Percentiles rank a stretch among this genome's conserved stretches.
phyloP scores from a whole-genome alignment of 2,329 filamentous ascomycete genomes.

The Didymellaceae sp. region DNA sequence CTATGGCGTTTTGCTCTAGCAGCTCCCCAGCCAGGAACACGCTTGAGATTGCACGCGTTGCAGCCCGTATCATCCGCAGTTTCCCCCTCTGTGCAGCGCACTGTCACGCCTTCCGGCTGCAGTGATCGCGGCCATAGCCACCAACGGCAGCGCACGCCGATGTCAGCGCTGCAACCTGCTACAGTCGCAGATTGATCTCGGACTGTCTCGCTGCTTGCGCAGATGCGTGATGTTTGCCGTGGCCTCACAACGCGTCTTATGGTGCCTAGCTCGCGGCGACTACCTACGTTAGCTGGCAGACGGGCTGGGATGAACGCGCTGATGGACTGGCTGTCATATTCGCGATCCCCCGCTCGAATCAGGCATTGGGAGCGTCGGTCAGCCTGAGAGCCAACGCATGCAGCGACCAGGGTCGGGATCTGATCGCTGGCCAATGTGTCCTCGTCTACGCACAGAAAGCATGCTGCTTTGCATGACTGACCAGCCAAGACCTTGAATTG shows the following conservation, averaged over 20 bases:
- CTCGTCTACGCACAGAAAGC: conserved; percentile 33
- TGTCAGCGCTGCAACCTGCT: conserved; percentile 7
- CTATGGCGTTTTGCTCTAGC: conserved; percentile 38
- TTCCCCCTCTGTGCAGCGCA: conserved; percentile 18
- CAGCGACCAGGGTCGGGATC: conserved; percentile 43
- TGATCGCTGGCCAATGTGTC: conserved; percentile 42
- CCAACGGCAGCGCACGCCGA: conserved; percentile 3
- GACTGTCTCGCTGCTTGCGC: conserved; percentile 1
- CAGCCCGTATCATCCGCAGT: conserved; percentile 29
- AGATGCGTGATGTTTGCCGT: conserved; percentile 3
- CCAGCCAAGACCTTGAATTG: conserved; percentile 37
- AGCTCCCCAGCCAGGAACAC: conserved; percentile 43
- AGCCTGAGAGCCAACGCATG: conserved; percentile 46
- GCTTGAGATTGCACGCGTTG: conserved; percentile 31
- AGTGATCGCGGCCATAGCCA: conserved; percentile 11
- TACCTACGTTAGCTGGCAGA: conserved; percentile 10
- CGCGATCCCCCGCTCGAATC: conserved; percentile 42
- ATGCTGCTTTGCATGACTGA: conserved; percentile 35
- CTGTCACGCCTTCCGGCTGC: conserved; percentile 17
- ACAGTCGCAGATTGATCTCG: background rate
- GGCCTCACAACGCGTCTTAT: conserved; percentile 12
- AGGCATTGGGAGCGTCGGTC: conserved; percentile 24
- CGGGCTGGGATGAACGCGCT: conserved; percentile 24
- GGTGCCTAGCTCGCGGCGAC: conserved; percentile 17
- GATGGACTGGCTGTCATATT: conserved; percentile 19